Percentiles rank a stretch among this genome's conserved stretches.
Conservation (phyloP, 2,329 filamentous ascomycete genomes). For the Aureobasidium mangrovei region DNA sequence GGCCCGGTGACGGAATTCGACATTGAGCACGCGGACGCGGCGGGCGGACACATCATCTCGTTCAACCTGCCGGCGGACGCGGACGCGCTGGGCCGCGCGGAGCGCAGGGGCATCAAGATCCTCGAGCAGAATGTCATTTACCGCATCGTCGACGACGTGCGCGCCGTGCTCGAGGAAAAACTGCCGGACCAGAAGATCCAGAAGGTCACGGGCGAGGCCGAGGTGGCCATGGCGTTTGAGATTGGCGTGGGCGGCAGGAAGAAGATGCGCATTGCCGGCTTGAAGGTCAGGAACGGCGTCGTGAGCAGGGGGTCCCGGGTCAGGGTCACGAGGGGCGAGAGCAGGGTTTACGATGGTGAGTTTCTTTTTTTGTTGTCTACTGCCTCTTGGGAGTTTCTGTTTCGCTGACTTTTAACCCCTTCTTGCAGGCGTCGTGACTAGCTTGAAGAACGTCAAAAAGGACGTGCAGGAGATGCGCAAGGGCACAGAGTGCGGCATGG, state of each 20-base stretch:
- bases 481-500: slow-evolving; percentile 86
- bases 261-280: slow-evolving; percentile 73
- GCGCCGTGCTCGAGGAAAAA: slow-evolving; percentile 56
- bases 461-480: slow-evolving; percentile 84
- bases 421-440: slow-evolving; percentile 59
- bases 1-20: slow-evolving; percentile 79
- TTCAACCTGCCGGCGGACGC: slow-evolving; percentile 71
- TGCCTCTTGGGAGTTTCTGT: slow-evolving; percentile 5
- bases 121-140: slow-evolving; percentile 85
- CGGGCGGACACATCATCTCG: slow-evolving; percentile 68
- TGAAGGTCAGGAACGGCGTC: slow-evolving; percentile 72
- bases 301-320: slow-evolving; percentile 57
- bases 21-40: slow-evolving; percentile 73
- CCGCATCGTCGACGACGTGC: slow-evolving; percentile 64
- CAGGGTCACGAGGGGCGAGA: slow-evolving; percentile 58
- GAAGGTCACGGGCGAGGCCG: slow-evolving; percentile 77
- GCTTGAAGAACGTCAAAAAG: slow-evolving; percentile 87
- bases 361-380: slow-evolving; percentile 18
- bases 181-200: slow-evolving; percentile 58
- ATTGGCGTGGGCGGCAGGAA: slow-evolving; percentile 68
- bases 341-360: slow-evolving; percentile 75
- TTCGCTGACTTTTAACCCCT: background rate
- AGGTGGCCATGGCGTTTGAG: slow-evolving; percentile 72
- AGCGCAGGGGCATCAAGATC: slow-evolving; percentile 62
- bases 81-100: slow-evolving; percentile 58